Base-by-base conservation (phyloP, 2,329 filamentous ascomycete species). In the Keithomyces neogunnii region DNA sequence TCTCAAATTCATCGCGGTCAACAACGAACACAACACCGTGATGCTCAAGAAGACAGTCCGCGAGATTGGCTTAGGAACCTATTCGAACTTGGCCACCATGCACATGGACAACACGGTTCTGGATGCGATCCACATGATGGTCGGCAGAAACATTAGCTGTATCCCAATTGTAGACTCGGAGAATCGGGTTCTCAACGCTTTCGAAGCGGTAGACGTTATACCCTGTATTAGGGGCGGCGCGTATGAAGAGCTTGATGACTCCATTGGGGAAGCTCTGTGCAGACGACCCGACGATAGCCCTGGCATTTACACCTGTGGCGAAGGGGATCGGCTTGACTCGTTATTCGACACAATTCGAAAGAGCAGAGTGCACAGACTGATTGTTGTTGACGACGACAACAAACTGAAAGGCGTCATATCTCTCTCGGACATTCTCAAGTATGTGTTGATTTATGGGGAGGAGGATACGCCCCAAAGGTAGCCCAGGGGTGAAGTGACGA, bases 281-380 rank as follows among this genome's bases (percentile, higher is more conserved):
- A 95, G 88, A 67, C 82, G 92, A 55, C 82, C 89, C 10, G 88
- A 95, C 49, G 92, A 96, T 60, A 96, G 96, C 63, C 86, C 90
- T 1, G 93, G 95, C 43, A 97, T 99, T 57, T 97, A 96, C 70
- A 97, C 92, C 0, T 99, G 93, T 73, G 89, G 85, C 45, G 79
- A 93, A 56, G 86, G 95, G 55, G 93, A 99, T 69, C 85, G 91
- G 51, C 79, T 99, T 47, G 92, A 95, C 66, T 92, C 91, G 9
- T 93, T 99, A 59, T 97, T 97, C 66, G 91, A 96, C 67, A 97
- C 93, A 1, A 88, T 99, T 59, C 88, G 92, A 59, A 95, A 92
- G 71, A 96, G 91, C 45, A 81, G 95, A 55, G 92, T 99, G 31
- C 93, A 99, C 70, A 82, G 93, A 56, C 76, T 99, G 57, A 85